phyloP scores from a whole-genome alignment of 2,329 filamentous ascomycete species.

The Decorospora gaudefroyi region DNA sequence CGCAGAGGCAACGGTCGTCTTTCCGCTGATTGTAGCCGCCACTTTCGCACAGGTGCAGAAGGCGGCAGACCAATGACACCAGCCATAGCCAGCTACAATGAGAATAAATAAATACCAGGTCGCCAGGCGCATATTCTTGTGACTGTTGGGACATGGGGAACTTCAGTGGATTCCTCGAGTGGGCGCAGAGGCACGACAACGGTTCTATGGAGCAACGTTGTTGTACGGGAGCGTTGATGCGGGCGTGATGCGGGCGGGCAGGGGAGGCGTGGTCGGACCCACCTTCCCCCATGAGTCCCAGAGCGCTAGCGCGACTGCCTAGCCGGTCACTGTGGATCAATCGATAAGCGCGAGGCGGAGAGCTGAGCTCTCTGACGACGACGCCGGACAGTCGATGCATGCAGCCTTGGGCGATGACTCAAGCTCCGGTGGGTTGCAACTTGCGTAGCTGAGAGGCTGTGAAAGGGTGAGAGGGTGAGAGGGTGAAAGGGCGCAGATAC shows the following conservation, averaged over 20 bases:
- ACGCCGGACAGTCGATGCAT: conserved; percentile 2
- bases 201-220: conserved; percentile 19
- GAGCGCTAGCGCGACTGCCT: conserved; percentile 25
- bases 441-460: not conserved
- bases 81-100: too few relatives aligned
- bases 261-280: conserved; percentile 28
- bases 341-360: conserved; percentile 20
- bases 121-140: too few relatives aligned
- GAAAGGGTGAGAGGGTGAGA: too few relatives aligned
- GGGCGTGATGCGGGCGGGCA: conserved; percentile 30
- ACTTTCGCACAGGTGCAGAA: conserved; percentile 59
- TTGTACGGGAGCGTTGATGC: conserved; percentile 24
- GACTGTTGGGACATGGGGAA: too few relatives aligned
- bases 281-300: conserved; percentile 23
- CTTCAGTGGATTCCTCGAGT: too few relatives aligned
- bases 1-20: conserved; percentile 69
- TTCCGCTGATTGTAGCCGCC: conserved; percentile 68
- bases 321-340: conserved; percentile 23
- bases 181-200: conserved; percentile 1
- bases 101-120: too few relatives aligned
- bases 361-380: conserved; percentile 10
- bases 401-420: conserved; percentile 22
- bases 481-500: conserved; percentile 20
- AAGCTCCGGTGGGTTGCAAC: not conserved
- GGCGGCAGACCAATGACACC: conserved; percentile 3